Evolutionary conservation across 169 alveolate genomes (phyloP).

Genomic region (Cryptosporidium viatorum): DNA sequence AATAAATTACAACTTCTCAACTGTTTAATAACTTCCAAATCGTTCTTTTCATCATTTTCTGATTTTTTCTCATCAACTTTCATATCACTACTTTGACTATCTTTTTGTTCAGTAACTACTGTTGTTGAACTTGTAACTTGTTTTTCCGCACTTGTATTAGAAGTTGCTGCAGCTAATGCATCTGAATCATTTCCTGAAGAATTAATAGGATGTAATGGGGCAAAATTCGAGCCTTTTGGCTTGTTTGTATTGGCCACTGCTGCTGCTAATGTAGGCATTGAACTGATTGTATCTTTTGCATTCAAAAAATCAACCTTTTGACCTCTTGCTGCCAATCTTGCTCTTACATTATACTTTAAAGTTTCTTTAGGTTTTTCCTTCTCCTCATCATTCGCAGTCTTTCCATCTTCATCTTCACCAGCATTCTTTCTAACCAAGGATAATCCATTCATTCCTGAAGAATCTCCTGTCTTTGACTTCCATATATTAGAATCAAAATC

Average conservation of each 20-base stretch:
- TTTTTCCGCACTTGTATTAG: background rate
- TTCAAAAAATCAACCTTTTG: constrained; percentile 51
- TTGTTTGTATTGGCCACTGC: constrained; percentile 45
- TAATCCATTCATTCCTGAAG: background rate
- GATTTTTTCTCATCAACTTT: background rate
- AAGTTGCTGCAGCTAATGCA: background rate
- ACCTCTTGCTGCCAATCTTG: constrained; percentile 75
- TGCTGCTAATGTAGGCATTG: constrained; percentile 75
- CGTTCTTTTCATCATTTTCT: background rate
- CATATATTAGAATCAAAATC: constrained; percentile 74
- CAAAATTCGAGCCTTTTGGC: constrained; percentile 1
- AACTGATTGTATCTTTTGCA: constrained; percentile 45
- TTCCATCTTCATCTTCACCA: background rate
- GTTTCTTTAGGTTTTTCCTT: constrained; percentile 50
- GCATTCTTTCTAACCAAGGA: background rate
- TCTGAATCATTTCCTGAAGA: background rate
- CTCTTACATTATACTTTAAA: constrained; percentile 61
- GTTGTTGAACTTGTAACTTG: background rate
- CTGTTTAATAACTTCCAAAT: constrained; percentile 27
- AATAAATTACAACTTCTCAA: constrained; percentile 37
- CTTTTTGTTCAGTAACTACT: background rate
- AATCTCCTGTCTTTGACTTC: constrained; percentile 57
- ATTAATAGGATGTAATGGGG: background rate
- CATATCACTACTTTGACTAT: background rate
- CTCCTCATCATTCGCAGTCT: background rate